A percentile compares a stretch with the other conserved stretches of the same genome.
Conservation (phyloP, 441 rosid species). For the Brassica hybrid region DNA sequence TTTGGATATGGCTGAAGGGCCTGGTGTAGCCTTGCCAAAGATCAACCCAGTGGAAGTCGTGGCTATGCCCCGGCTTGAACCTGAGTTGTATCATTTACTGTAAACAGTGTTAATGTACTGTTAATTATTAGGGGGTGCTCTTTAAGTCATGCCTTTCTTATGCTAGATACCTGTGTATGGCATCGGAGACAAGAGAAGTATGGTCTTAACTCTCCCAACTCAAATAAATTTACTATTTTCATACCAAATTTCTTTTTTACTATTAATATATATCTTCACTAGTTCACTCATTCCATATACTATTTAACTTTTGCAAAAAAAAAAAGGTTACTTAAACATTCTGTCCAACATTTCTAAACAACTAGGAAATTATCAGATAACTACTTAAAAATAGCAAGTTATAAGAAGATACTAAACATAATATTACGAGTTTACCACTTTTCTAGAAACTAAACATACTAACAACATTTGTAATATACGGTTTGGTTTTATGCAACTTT, state of each 20-base stretch:
- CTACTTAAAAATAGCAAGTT: background rate
- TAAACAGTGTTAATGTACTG: background rate
- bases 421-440: no score
- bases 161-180: background rate
- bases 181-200: background rate
- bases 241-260: no score
- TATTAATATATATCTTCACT: background rate
- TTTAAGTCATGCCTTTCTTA: background rate
- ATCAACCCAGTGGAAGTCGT: constrained; percentile 50
- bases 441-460: no score
- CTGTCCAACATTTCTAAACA: background rate
- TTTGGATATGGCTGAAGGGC: constrained; percentile 40
- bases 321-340: background rate
- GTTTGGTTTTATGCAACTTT: no score
- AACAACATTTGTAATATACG: no score
- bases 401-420: no score
- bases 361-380: background rate
- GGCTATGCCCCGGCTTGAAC: constrained; percentile 51
- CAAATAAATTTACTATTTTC: background rate
- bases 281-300: background rate
- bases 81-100: constrained; percentile 40
- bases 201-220: background rate
- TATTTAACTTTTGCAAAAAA: background rate
- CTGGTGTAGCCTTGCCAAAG: constrained; percentile 63
- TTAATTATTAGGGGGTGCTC: background rate